These are phyloP conservation scores for Hericium alpestre DNA, from an alignment of 768 basidiomycete genomes.

Conservation along the genomic window DNA sequence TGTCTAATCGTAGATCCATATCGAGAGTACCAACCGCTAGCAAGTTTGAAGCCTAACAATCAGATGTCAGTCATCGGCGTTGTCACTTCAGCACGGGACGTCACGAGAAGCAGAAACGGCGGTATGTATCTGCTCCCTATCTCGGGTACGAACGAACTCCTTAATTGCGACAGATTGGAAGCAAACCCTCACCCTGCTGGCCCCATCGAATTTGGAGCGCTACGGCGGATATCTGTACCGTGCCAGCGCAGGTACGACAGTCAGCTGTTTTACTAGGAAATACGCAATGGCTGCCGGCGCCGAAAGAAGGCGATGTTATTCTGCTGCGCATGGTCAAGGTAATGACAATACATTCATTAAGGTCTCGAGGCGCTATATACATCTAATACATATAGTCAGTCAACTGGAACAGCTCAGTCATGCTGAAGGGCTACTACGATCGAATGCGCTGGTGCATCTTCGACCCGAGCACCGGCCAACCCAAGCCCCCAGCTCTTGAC, in stretches of 20 bases:
- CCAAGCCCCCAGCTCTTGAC: slow-evolving; percentile 29
- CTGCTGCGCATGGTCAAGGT: slow-evolving; percentile 45
- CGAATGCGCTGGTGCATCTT: slow-evolving; percentile 48
- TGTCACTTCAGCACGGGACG: too few relatives aligned
- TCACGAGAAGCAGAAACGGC: too few relatives aligned
- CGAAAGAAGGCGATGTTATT: slow-evolving; percentile 38
- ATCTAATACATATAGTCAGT: slow-evolving; percentile 21
- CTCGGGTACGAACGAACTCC: too few relatives aligned
- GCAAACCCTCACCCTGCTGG: too few relatives aligned
- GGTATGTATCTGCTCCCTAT: too few relatives aligned
- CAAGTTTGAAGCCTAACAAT: too few relatives aligned
- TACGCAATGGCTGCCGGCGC: slow-evolving; percentile 41
- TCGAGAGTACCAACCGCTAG: too few relatives aligned
- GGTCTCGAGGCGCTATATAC: background rate
- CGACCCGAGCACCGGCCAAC: slow-evolving; percentile 26
- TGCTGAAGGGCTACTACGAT: slow-evolving; percentile 36
- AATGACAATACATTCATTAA: background rate
- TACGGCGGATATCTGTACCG: too few relatives aligned
- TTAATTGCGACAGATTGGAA: too few relatives aligned
- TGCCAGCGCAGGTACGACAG: background rate
- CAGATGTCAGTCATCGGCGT: too few relatives aligned
- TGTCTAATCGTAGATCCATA: too few relatives aligned
- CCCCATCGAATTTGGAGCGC: too few relatives aligned
- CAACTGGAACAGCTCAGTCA: slow-evolving; percentile 19
- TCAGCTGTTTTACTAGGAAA: slow-evolving; percentile 43